Conservation (phyloP, 164 flowering plant genomes). For the Kalanchoe fedtschenkoi region DNA sequence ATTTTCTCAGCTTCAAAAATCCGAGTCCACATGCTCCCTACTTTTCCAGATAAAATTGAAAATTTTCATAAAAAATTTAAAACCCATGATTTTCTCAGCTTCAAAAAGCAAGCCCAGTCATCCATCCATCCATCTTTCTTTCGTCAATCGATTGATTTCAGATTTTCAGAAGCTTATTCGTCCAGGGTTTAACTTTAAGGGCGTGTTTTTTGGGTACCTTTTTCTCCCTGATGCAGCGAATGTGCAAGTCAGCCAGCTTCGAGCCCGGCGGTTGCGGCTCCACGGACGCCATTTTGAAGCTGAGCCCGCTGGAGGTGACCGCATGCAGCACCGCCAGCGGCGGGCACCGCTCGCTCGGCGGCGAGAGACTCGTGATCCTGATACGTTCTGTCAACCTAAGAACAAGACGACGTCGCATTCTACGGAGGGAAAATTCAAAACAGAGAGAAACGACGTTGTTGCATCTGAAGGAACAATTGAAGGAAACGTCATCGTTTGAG, state of each 20-base stretch:
- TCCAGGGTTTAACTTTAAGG: not conserved
- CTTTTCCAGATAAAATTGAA: not conserved
- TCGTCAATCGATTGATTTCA: not conserved
- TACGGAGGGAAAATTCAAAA: too few relatives aligned
- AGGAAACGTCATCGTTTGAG: too few relatives aligned
- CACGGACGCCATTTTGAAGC: conserved; percentile 83
- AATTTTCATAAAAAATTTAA: not conserved
- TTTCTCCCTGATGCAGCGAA: conserved; percentile 77
- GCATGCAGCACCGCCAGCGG: conserved; percentile 95
- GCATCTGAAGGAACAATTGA: too few relatives aligned
- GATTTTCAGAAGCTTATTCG: conserved; percentile 1
- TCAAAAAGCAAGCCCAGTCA: not conserved
- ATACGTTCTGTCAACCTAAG: too few relatives aligned
- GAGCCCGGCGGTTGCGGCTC: conserved; percentile 29
- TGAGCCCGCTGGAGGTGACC: conserved; percentile 43
- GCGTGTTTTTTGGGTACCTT: conserved; percentile 53
- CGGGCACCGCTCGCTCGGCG: conserved; percentile 88
- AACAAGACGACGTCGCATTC: too few relatives aligned
- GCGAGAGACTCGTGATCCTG: conserved; percentile 59
- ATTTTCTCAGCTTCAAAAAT: too few relatives aligned
- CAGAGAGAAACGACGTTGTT: too few relatives aligned
- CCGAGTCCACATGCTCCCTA: too few relatives aligned
- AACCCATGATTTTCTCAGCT: too few relatives aligned
- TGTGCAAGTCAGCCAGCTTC: conserved; percentile 64
- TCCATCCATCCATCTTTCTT: not conserved